A percentile compares a stretch with the other conserved stretches of the same genome.
Evolutionary conservation across 1,139 yeast genomes (phyloP).

Genomic region (Pichia sp.): DNA sequence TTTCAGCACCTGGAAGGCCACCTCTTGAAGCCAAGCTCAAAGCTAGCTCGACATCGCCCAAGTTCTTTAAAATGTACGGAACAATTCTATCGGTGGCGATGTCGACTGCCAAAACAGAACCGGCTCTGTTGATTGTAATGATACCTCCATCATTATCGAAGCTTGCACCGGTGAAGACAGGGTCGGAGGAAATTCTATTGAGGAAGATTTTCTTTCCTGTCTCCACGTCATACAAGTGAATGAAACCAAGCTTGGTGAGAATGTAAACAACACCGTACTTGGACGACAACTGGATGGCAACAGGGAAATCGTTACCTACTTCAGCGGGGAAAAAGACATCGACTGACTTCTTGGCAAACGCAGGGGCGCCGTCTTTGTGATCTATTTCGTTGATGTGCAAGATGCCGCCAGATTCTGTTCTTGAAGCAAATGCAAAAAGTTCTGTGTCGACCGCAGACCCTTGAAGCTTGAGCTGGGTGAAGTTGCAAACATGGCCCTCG

Average conservation of each 20-base stretch:
- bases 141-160: constrained; percentile 78
- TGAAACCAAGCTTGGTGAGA: constrained; percentile 92
- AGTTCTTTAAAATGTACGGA: constrained; percentile 83
- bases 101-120: constrained; percentile 93
- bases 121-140: constrained; percentile 88
- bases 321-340: constrained; percentile 97
- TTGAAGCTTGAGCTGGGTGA: constrained; percentile 69
- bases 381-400: constrained; percentile 95
- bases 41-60: constrained; percentile 84
- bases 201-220: constrained; percentile 90
- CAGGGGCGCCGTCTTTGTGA: constrained; percentile 81
- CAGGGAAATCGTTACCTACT: constrained; percentile 95
- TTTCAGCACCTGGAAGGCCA: constrained; percentile 96
- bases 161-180: constrained; percentile 85
- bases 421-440: constrained; percentile 82
- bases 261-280: constrained; percentile 83
- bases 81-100: constrained; percentile 80
- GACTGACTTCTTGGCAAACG: constrained; percentile 81
- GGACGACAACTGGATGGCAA: constrained; percentile 81
- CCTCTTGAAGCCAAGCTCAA: constrained; percentile 90
- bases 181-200: constrained; percentile 94
- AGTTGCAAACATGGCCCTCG: constrained; percentile 95
- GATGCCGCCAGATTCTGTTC: constrained; percentile 78
- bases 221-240: constrained; percentile 92
- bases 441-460: constrained; percentile 77